Evolutionary conservation across 1,284 basidiomycete species (phyloP).

Genomic region (Retiboletus flavoniger): DNA sequence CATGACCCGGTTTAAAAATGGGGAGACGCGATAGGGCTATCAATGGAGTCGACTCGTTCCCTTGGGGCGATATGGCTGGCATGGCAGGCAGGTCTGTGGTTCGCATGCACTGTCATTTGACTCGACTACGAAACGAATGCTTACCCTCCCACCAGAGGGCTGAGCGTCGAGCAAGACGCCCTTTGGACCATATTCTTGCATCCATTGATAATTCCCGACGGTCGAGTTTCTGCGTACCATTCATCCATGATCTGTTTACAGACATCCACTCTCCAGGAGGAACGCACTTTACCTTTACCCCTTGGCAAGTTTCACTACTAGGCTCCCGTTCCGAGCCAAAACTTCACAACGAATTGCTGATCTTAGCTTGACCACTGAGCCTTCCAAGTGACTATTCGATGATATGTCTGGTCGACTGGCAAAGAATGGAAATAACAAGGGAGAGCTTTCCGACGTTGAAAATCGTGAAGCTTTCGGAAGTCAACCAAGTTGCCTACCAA

Average conservation of each 20-base stretch:
- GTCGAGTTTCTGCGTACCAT: neutral
- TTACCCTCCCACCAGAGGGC: neutral
- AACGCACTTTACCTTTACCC: too few species aligned
- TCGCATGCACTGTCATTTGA: constrained; percentile 1
- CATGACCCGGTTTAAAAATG: constrained; percentile 20
- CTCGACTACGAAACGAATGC: neutral
- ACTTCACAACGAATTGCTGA: constrained; percentile 54
- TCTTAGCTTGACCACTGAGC: constrained; percentile 39
- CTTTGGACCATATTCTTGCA: neutral
- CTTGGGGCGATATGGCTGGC: neutral
- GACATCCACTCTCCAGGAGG: constrained; percentile 47
- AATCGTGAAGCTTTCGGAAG: constrained; percentile 74
- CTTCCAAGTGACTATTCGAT: constrained; percentile 55
- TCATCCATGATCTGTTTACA: constrained; percentile 34
- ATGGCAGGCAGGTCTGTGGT: neutral
- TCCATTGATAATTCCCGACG: too few species aligned
- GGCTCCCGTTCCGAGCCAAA: constrained; percentile 56
- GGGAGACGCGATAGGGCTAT: neutral
- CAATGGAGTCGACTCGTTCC: neutral
- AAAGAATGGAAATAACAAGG: constrained; percentile 66
- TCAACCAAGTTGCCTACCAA: constrained; percentile 64
- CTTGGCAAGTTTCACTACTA: too few species aligned
- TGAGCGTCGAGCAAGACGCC: neutral
- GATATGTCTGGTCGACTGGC: constrained; percentile 50
- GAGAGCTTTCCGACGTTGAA: constrained; percentile 70